Evolutionary conservation across 495 filamentous ascomycete species (phyloP), one percentile per base, ranked within the genome.

Genomic region (Tirmania nivea): DNA sequence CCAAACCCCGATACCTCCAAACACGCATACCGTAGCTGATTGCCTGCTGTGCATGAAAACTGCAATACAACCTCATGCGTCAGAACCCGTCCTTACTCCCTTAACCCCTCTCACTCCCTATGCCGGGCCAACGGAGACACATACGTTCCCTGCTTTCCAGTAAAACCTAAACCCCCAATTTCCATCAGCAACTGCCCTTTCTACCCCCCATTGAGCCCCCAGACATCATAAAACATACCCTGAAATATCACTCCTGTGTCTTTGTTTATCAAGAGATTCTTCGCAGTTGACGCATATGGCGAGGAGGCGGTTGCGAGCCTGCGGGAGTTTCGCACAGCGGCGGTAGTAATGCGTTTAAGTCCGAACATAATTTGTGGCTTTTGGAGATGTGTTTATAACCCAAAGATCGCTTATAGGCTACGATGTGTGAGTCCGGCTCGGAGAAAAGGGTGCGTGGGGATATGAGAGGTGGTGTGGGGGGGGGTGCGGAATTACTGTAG

Each of bases 91-190:
- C 42, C 19, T 47, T 8, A 47, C 39, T 19, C 42, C 42, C 42
- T 14, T n/a, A 47, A 14, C 9, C 42, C 42, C 3, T 20, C 25
- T 31, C 25, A 31, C 25, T 7, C 25, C n/a, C n/a, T n/a, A n/a
- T n/a, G n/a, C n/a, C 2, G 35, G 47, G 20, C 21, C 2, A 48
- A 7, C 3, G 11, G 7, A 3, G 16, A 14, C 11, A 86, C 88
- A 72, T 71, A 95, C 88, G 85, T 89, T 84, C 90, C 89, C 74
- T 97, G 90, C 73, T 83, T 92, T 64, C 90, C 90, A 11, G 90
- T 99, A 69, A 99, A 96, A 53, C 62, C 62, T 65, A 16, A 45
- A 19, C 39, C 3, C 17, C 20, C 49, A 51, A 16, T 52, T 11
- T n/a, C 20, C 8, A 25, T 54, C 35, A 56, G 50, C 39, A 49